phyloP scores from a whole-genome alignment of 1,284 basidiomycete species.

The Ustilago hordei region DNA sequence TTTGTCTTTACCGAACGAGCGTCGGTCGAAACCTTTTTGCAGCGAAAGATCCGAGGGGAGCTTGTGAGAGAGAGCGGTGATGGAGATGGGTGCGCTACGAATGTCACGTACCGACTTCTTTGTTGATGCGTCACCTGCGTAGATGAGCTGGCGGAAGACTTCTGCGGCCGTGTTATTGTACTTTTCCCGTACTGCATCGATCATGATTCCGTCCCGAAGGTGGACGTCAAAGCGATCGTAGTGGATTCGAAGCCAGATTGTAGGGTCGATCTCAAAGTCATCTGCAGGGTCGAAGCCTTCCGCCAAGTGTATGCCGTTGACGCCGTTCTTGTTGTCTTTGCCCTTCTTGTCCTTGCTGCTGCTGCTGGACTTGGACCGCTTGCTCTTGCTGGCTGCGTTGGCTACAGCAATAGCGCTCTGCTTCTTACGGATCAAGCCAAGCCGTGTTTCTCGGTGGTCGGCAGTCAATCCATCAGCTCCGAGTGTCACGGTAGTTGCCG shows the following conservation, averaged over 20 bases:
- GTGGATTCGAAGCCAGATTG: constrained; percentile 84
- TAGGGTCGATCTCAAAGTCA: constrained; percentile 60
- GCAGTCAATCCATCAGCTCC: constrained; percentile 36
- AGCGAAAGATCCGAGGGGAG: constrained; percentile 68
- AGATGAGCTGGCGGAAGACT: constrained; percentile 62
- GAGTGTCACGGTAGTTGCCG: constrained; percentile 19
- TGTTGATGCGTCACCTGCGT: constrained; percentile 72
- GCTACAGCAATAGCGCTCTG: constrained; percentile 40
- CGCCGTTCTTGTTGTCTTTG: constrained; percentile 29
- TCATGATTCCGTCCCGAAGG: constrained; percentile 79
- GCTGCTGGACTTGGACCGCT: constrained; percentile 34
- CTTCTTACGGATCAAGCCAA: constrained; percentile 51
- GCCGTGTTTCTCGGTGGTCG: constrained; percentile 39
- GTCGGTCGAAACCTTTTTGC: constrained; percentile 73
- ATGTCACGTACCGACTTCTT: constrained; percentile 65
- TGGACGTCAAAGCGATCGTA: constrained; percentile 88
- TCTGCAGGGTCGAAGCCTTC: constrained; percentile 44
- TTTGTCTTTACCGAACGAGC: constrained; percentile 47
- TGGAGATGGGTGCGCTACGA: constrained; percentile 55
- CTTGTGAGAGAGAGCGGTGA: constrained; percentile 65
- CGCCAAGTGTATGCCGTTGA: constrained; percentile 28
- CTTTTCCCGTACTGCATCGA: constrained; percentile 56
- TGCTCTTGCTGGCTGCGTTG: constrained; percentile 39
- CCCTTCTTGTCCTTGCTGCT: constrained; percentile 42
- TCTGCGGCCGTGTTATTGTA: constrained; percentile 64